Evolutionary conservation across 352 stramenopile genomes (phyloP).

Genomic region (Pythium rhizo-oryzae): DNA sequence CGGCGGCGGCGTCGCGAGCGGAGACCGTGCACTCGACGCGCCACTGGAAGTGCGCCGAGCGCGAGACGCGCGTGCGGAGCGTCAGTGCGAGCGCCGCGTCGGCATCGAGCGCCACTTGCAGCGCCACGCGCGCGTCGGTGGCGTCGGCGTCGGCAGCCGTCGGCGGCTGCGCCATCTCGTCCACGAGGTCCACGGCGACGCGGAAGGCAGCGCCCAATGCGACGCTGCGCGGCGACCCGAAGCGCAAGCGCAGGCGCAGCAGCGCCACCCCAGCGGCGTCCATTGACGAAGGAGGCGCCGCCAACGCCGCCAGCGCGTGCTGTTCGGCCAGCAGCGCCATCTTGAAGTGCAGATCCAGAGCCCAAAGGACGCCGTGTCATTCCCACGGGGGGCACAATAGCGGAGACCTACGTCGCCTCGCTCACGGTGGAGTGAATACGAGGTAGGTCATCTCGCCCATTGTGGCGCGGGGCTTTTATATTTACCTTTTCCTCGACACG

Average conservation of each 20-base stretch:
- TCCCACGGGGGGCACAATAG: too few relatives aligned
- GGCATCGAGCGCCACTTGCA: neutral
- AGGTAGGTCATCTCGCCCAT: constrained; percentile 15
- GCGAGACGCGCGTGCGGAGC: neutral
- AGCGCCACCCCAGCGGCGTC: constrained; percentile 11
- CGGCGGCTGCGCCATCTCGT: constrained; percentile 56
- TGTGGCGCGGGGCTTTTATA: neutral
- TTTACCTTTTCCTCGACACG: neutral
- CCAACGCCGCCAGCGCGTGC: too few relatives aligned
- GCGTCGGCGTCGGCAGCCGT: too few relatives aligned
- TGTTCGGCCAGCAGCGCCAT: too few relatives aligned
- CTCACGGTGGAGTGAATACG: neutral
- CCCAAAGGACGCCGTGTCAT: too few relatives aligned
- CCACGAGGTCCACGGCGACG: constrained; percentile 47
- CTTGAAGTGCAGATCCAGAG: too few relatives aligned
- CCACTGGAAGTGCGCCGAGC: constrained; percentile 6
- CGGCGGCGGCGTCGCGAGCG: neutral
- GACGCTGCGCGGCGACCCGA: constrained; percentile 36
- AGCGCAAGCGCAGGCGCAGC: constrained; percentile 52
- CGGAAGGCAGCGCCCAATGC: constrained; percentile 34
- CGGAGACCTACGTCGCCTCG: constrained; percentile 1
- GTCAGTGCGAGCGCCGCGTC: neutral
- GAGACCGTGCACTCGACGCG: constrained; percentile 17
- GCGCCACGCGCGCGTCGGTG: neutral
- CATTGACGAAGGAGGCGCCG: neutral